phyloP scores from a whole-genome alignment of 2,329 filamentous ascomycete genomes.

The Arthrobotrys iridis region DNA sequence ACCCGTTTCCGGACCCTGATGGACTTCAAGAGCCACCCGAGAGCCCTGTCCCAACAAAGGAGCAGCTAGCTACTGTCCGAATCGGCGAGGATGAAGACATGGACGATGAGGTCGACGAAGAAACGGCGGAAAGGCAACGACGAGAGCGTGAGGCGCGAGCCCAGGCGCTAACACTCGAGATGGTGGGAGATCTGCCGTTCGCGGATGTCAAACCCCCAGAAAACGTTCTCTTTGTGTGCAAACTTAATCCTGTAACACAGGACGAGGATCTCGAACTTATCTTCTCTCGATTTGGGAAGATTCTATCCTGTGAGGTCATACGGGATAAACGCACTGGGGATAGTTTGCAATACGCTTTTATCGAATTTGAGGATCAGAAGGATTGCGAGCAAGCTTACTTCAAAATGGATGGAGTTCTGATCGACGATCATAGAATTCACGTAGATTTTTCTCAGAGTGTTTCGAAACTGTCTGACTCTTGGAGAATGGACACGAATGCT shows the following conservation, averaged over 20 bases:
- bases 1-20: slow-evolving; percentile 85
- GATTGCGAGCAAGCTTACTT: slow-evolving; percentile 96
- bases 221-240: slow-evolving; percentile 98
- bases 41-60: slow-evolving; percentile 82
- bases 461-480: slow-evolving; percentile 84
- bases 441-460: slow-evolving; percentile 98
- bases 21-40: slow-evolving; percentile 79
- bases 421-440: slow-evolving; percentile 96
- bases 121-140: slow-evolving; percentile 79
- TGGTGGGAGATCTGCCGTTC: slow-evolving; percentile 97
- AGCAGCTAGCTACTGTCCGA: slow-evolving; percentile 87
- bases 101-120: slow-evolving; percentile 80
- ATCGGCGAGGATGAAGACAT: slow-evolving; percentile 90
- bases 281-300: slow-evolving; percentile 94
- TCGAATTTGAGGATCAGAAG: slow-evolving; percentile 92
- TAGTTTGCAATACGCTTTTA: slow-evolving; percentile 95
- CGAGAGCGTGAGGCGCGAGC: slow-evolving; percentile 90
- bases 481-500: slow-evolving; percentile 84
- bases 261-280: slow-evolving; percentile 95
- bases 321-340: slow-evolving; percentile 92
- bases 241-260: slow-evolving; percentile 94
- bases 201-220: slow-evolving; percentile 97
- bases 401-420: slow-evolving; percentile 98
- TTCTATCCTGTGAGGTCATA: slow-evolving; percentile 95
- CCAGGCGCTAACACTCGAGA: slow-evolving; percentile 92